A percentile compares a stretch with the other conserved stretches of the same genome.
Evolutionary conservation across 2,329 filamentous ascomycete species (phyloP).

Genomic region (Clarireedia homoeocarpa): DNA sequence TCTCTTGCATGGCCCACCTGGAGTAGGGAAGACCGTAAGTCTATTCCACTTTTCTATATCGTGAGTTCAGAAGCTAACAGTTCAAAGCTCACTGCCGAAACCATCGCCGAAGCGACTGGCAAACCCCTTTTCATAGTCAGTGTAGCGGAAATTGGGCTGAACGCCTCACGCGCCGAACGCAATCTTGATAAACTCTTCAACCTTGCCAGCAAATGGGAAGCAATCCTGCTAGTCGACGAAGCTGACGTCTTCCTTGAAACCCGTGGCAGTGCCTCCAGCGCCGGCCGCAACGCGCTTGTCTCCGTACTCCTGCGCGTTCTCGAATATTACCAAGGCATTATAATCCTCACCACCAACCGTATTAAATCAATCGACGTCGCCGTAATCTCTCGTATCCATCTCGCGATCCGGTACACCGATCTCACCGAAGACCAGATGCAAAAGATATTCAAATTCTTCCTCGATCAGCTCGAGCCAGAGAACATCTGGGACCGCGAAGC

Average conservation of each 20-base stretch:
- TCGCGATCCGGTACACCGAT: background rate
- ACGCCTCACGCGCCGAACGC: conserved; percentile 20
- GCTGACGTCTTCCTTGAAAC: conserved; percentile 79
- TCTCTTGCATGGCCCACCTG: no score
- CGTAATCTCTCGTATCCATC: conserved; percentile 25
- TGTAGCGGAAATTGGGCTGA: conserved; percentile 10
- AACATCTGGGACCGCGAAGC: no score
- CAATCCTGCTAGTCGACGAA: conserved; percentile 74
- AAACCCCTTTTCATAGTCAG: conserved; percentile 10
- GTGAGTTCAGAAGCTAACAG: no score
- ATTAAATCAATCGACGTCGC: conserved; percentile 19
- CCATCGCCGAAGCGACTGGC: conserved; percentile 5
- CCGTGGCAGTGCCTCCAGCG: conserved; percentile 64
- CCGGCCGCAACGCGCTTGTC: conserved; percentile 77
- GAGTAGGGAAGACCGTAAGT: no score
- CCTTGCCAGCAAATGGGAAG: background rate
- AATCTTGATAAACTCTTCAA: background rate
- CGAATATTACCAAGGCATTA: conserved; percentile 31
- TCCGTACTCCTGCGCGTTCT: conserved; percentile 37
- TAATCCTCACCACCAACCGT: conserved; percentile 31
- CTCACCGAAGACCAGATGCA: background rate
- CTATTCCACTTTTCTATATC: no score
- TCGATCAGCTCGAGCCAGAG: no score
- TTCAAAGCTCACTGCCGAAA: conserved; percentile 30
- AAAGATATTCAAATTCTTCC: background rate